Base-by-base conservation (phyloP, 2,329 filamentous ascomycete species). In the Stromatinia cepivora region DNA sequence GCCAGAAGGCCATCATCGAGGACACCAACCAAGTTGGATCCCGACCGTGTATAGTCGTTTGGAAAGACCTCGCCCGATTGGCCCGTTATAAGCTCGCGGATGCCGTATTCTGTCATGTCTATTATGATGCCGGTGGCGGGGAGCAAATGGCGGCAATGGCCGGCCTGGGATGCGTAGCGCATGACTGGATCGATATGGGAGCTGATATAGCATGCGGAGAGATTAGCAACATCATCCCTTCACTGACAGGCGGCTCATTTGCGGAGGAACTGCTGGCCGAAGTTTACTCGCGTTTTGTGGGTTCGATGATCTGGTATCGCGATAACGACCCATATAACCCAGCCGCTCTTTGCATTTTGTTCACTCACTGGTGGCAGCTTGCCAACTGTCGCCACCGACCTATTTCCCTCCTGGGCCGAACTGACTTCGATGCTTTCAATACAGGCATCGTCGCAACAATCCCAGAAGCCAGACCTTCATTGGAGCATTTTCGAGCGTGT, bases 331-430 rank as follows among this genome's bases (percentile, higher is more conserved):
- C 50, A 6, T 54, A 34, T 9, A 65, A 65, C 1, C 48, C 48
- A 3, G 62, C 31, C 1, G 62, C 36, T 45, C 17, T 65, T 6
- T 56, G 48, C 34, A 5, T 65, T 22, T 31, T 65, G 9, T 31
- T 54, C 17, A 65, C 48, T 0, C 34, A 54, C 15, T 65, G 62
- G 48, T 65, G 62, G 62, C 62, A 65, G 6, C 48, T 65, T 39
- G 48, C 62, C 9, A 65, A 65, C 22, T 65, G 62, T 39, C 62
- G 62, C 34, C 62, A 65, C 10, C 31, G 62, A 65, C 34, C 63
- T 6, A 56, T 66, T 3, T 3, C 63, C 17, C 63, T 66, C 2
- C 25, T 66, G 10, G 63, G 63, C 3, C 50, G 63, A 1, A 66
- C 63, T 17, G 63, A 66, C 3, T 11, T 66, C 20, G 63, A 65